phyloP scores from a whole-genome alignment of 257 asterid genomes.

The Nemophila menziesii region DNA sequence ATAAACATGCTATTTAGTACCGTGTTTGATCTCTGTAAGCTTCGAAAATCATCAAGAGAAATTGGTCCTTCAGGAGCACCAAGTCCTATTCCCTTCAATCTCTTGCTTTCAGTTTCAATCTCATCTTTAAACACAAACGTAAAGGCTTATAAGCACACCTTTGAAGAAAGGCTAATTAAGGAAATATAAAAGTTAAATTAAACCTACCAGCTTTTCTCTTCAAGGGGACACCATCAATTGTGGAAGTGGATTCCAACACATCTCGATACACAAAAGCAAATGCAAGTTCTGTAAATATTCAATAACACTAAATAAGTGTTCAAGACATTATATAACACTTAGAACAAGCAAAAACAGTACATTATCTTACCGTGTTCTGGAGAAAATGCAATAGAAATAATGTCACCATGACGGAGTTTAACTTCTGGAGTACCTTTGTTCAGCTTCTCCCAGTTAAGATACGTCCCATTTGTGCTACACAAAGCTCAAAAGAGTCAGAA shows the following conservation, averaged over 20 bases:
- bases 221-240: conserved; percentile 31
- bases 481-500: conserved; percentile 25
- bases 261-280: conserved; percentile 93
- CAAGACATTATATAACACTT: not conserved
- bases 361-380: conserved; percentile 71
- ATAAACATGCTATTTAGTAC: conserved; percentile 22
- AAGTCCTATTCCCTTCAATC: conserved; percentile 87
- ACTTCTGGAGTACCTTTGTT: conserved; percentile 56
- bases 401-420: conserved; percentile 78
- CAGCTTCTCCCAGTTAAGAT: conserved; percentile 70
- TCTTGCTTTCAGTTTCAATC: conserved; percentile 55
- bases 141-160: conserved; percentile 2
- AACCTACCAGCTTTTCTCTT: conserved; percentile 85
- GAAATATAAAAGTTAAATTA: not conserved
- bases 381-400: conserved; percentile 68
- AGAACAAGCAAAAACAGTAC: not conserved
- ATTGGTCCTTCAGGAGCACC: conserved; percentile 89
- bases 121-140: conserved; percentile 43
- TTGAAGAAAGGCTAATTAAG: not conserved
- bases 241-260: conserved; percentile 28
- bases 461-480: conserved; percentile 96
- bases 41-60: conserved; percentile 89
- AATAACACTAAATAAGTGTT: conserved; percentile 3
- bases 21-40: conserved; percentile 86
- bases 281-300: conserved; percentile 51